Conservation (phyloP, 2,329 filamentous ascomycete genomes). For the Aspergillus pseudonomiae region DNA sequence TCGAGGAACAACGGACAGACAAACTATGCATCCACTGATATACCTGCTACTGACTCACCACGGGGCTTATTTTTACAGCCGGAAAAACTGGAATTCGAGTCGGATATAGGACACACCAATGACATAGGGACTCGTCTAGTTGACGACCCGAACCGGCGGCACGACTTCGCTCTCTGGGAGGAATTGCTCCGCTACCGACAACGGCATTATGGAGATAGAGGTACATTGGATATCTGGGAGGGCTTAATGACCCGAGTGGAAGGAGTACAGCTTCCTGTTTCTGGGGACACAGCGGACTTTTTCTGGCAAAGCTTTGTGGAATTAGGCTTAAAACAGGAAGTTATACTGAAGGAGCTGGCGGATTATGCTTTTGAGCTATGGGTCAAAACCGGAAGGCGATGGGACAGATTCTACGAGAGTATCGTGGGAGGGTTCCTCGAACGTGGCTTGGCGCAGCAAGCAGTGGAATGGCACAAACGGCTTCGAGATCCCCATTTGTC, state of each 20-base stretch:
- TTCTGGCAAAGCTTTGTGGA: constrained; percentile 47
- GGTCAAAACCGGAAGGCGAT: constrained; percentile 41
- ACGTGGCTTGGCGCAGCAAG: constrained; percentile 32
- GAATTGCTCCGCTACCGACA: constrained; percentile 48
- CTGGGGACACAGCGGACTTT: constrained; percentile 40
- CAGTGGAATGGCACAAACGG: constrained; percentile 41
- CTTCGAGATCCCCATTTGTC: constrained; percentile 39
- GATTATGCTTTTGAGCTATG: constrained; percentile 46
- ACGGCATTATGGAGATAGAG: constrained; percentile 46
- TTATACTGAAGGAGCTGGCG: constrained; percentile 37
- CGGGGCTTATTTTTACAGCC: constrained; percentile 31
- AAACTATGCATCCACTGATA: background rate
- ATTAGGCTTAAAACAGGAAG: constrained; percentile 36
- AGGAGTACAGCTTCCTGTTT: constrained; percentile 39
- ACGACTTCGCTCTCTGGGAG: constrained; percentile 49
- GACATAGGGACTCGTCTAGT: constrained; percentile 43
- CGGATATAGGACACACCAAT: constrained; percentile 41
- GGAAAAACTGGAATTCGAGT: constrained; percentile 45
- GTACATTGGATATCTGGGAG: constrained; percentile 46
- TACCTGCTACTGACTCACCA: constrained; percentile 7
- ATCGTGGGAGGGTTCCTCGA: constrained; percentile 42
- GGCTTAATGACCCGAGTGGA: constrained; percentile 36
- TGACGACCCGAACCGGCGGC: constrained; percentile 33
- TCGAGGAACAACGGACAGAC: constrained; percentile 3
- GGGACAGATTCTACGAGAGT: constrained; percentile 39